Evolutionary conservation across 495 filamentous ascomycete species (phyloP).

Genomic region (Penicillium mononematosum): DNA sequence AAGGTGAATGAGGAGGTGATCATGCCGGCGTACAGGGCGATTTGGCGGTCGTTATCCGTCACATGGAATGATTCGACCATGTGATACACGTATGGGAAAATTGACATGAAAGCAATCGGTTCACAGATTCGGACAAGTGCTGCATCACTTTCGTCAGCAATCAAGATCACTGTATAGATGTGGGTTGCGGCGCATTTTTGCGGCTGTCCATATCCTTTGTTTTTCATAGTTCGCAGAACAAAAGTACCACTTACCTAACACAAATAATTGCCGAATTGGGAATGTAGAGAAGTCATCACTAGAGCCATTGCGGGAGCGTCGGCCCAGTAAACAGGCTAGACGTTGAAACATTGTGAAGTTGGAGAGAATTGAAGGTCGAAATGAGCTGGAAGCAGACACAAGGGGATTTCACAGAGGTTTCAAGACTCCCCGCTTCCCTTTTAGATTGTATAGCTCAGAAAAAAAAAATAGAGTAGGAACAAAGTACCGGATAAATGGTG

Average conservation of each 20-base stretch:
- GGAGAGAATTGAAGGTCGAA: background rate
- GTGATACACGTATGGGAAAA: slow-evolving; percentile 98
- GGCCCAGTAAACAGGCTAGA: slow-evolving; percentile 39
- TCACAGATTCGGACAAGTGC: slow-evolving; percentile 95
- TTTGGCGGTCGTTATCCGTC: slow-evolving; percentile 71
- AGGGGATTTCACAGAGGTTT: slow-evolving; percentile 4
- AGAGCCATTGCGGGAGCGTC: slow-evolving; percentile 32
- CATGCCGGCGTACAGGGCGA: slow-evolving; percentile 91
- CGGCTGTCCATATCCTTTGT: background rate
- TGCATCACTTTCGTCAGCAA: slow-evolving; percentile 47
- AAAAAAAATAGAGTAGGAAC: slow-evolving; percentile 9
- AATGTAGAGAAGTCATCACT: slow-evolving; percentile 42
- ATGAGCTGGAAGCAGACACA: background rate
- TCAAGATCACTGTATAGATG: background rate
- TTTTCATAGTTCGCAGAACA: slow-evolving; percentile 27
- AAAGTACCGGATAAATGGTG: slow-evolving; percentile 29
- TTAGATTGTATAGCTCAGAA: slow-evolving; percentile 9
- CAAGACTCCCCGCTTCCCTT: slow-evolving; percentile 23
- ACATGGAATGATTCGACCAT: slow-evolving; percentile 94
- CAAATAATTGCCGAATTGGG: slow-evolving; percentile 64
- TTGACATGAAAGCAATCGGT: slow-evolving; percentile 98
- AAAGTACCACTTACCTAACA: slow-evolving; percentile 59
- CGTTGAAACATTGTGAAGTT: slow-evolving; percentile 40
- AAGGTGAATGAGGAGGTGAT: slow-evolving; percentile 96
- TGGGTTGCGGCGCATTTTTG: slow-evolving; percentile 1